Evolutionary conservation across 495 filamentous ascomycete species (phyloP), one percentile per base, ranked within the genome.

Genomic region (Penicillium coprophilum): DNA sequence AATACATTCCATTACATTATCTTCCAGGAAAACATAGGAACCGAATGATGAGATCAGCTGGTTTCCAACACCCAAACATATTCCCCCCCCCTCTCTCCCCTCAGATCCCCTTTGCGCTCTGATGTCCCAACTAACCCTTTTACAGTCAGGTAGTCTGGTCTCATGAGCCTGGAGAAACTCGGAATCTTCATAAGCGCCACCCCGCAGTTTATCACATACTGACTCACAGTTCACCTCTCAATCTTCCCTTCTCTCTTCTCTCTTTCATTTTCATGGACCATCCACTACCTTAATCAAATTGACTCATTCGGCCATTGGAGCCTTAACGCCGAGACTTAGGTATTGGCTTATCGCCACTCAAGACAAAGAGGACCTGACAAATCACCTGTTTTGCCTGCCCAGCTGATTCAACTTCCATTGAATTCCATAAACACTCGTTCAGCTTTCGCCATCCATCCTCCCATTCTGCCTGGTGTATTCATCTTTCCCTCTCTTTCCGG

Each of bases 301-400:
- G 49, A 51, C 49, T 51, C 49, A 51, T 51, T 40, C 49, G 34
- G 49, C 49, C 34, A 51, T 51, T 51, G 49, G 34, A 51, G 49
- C 49, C 49, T 51, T 51, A 51, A 51, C 49, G 34, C 49, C 49
- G 34, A 51, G 49, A 51, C 49, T 36, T 51, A 47, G 27, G 45
- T 28, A 46, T 30, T 46, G 50, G 60, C 51, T 65, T 67, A 61
- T 70, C 63, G 70, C 70, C 70, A 72, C 67, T 57, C 59, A 56
- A 58, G 57, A 72, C 62, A 68, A 68, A 71, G 67, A 66, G 65
- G 52, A 60, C 62, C 67, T 74, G 71, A 74, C 71, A 74, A 74
- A 74, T 74, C 71, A 72, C 57, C 53, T 63, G 63, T 53, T 61
- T 58, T 61, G 54, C 58, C 63, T 60, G 50, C 27, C 58, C 63